Conservation (phyloP, 1,284 basidiomycete genomes). For the Moniliophthora roreri region DNA sequence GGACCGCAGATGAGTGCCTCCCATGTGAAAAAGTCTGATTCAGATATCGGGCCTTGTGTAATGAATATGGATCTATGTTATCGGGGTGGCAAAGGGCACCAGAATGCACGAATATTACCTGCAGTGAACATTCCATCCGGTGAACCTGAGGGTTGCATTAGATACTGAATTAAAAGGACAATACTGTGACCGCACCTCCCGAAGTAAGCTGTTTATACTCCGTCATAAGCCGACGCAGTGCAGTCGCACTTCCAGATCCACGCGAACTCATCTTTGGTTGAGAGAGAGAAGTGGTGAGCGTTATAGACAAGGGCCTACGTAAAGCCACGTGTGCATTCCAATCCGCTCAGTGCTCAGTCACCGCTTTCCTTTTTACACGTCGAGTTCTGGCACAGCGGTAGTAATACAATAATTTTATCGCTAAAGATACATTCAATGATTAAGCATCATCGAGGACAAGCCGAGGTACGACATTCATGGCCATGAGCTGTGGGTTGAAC, state of each 20-base stretch:
- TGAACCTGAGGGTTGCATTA: slow-evolving; percentile 52
- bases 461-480: slow-evolving; percentile 91
- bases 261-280: slow-evolving; percentile 37
- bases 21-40: slow-evolving; percentile 98
- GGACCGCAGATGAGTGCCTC: slow-evolving; percentile 96
- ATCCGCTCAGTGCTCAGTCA: too few relatives aligned
- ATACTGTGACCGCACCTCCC: slow-evolving; percentile 35
- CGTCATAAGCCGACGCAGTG: slow-evolving; percentile 83
- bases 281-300: neutral
- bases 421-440: slow-evolving; percentile 20
- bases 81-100: neutral
- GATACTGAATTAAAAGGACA: neutral
- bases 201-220: slow-evolving; percentile 87
- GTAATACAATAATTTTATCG: slow-evolving; percentile 3
- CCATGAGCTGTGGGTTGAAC: slow-evolving; percentile 72
- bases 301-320: neutral
- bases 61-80: slow-evolving; percentile 6
- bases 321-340: too few relatives aligned
- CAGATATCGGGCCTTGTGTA: slow-evolving; percentile 78
- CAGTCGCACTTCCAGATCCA: slow-evolving; percentile 56
- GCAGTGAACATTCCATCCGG: slow-evolving; percentile 94
- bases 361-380: neutral
- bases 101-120: slow-evolving; percentile 40
- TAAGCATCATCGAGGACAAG: slow-evolving; percentile 81
- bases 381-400: neutral